A percentile compares a stretch with the other conserved stretches of the same genome.
phyloP scores from a whole-genome alignment of 495 filamentous ascomycete species.

The Penicillium coprophilum region DNA sequence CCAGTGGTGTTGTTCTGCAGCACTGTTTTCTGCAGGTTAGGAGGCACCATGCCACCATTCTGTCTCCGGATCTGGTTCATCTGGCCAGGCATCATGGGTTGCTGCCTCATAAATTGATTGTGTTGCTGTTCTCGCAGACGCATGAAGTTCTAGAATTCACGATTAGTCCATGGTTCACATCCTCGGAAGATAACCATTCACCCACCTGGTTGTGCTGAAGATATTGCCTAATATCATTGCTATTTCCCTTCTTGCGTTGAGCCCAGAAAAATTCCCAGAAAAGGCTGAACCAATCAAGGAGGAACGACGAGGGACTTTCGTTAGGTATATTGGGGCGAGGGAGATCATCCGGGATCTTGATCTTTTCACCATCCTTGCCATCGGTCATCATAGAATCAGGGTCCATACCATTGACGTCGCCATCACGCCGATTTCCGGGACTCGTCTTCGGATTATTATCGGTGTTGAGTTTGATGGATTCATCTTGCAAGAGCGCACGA shows the following conservation, averaged over 20 bases:
- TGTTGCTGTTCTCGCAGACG: constrained; percentile 53
- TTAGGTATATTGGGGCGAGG: constrained; percentile 68
- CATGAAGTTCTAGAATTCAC: constrained; percentile 38
- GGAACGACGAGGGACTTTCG: constrained; percentile 67
- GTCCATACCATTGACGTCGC: constrained; percentile 72
- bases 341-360: constrained; percentile 75
- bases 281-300: constrained; percentile 92
- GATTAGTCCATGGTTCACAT: constrained; percentile 20
- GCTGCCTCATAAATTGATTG: constrained; percentile 66
- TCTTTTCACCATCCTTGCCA: constrained; percentile 69
- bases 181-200: constrained; percentile 6
- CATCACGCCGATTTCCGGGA: constrained; percentile 59
- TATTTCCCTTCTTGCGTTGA: constrained; percentile 62
- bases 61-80: constrained; percentile 52
- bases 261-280: constrained; percentile 95
- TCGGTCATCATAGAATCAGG: constrained; percentile 81
- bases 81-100: constrained; percentile 68
- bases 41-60: constrained; percentile 44
- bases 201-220: constrained; percentile 79
- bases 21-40: constrained; percentile 66
- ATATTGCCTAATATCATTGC: constrained; percentile 62
- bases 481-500: constrained; percentile 60
- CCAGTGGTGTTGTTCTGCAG: constrained; percentile 66
- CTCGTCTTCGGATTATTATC: constrained; percentile 61
- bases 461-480: constrained; percentile 52